Evolutionary conservation across 1,139 yeast genomes (phyloP).

Genomic region (Yamadazyma pseudoaaseri): DNA sequence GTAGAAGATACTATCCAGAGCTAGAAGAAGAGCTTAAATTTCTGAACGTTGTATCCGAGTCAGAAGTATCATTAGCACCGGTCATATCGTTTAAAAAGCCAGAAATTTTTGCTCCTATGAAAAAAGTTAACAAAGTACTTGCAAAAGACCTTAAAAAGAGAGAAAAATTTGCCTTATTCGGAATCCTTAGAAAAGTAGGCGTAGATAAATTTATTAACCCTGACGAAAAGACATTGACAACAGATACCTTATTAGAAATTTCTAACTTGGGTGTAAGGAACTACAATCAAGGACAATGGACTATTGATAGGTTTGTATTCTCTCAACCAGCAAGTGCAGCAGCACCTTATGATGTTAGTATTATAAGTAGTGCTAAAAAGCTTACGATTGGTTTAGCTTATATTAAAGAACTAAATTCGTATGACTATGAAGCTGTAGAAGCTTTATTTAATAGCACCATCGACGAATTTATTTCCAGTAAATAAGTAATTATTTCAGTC

Average conservation of each 20-base stretch:
- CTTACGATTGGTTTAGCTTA: not conserved
- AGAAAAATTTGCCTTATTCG: constrained; percentile 17
- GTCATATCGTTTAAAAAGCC: constrained; percentile 8
- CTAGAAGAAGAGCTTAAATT: constrained; percentile 14
- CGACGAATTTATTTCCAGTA: no score
- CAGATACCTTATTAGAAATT: constrained; percentile 20
- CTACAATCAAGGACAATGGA: constrained; percentile 14
- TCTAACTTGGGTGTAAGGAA: constrained; percentile 27
- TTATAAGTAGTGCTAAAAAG: not conserved
- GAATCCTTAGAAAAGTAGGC: constrained; percentile 17
- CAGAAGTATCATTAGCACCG: constrained; percentile 14
- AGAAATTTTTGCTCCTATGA: constrained; percentile 1
- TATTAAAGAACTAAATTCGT: no score
- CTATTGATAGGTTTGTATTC: constrained; percentile 22
- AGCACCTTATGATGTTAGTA: not conserved
- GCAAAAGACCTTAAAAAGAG: constrained; percentile 12
- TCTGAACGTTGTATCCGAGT: constrained; percentile 19
- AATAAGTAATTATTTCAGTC: no score
- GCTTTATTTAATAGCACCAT: no score
- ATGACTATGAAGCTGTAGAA: no score
- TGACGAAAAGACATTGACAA: constrained; percentile 10
- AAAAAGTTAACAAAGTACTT: constrained; percentile 11
- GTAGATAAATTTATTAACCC: constrained; percentile 12
- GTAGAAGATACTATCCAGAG: constrained; percentile 25
- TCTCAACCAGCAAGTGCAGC: constrained; percentile 25